Evolutionary conservation across 2,329 filamentous ascomycete genomes (phyloP).

Genomic region (Colletotrichum australisinense): DNA sequence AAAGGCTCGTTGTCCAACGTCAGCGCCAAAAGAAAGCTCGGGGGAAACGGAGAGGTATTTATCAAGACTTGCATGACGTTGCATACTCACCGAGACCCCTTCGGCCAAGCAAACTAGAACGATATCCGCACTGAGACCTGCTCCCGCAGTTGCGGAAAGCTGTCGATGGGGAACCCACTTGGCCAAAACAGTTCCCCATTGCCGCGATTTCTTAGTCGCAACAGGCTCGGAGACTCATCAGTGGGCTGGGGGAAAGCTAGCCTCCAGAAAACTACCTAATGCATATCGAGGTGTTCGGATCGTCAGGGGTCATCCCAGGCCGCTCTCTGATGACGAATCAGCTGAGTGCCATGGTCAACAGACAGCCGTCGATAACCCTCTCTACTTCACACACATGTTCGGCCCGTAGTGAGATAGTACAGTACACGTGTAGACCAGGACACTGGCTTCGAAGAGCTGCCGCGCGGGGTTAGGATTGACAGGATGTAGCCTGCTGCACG

Average conservation of each 20-base stretch:
- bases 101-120: background rate
- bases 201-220: background rate
- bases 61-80: constrained; percentile 8
- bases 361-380: background rate
- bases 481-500: background rate
- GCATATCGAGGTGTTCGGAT: background rate
- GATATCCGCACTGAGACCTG: background rate
- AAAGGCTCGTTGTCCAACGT: background rate
- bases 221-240: background rate
- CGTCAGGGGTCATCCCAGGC: constrained; percentile 20
- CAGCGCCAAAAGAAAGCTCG: background rate
- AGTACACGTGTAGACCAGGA: background rate
- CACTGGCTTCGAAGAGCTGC: background rate
- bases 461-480: background rate
- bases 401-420: background rate
- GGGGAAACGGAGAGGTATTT: constrained; percentile 21
- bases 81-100: background rate
- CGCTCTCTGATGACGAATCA: background rate
- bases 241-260: background rate
- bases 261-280: background rate
- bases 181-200: background rate
- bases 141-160: background rate
- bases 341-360: background rate
- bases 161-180: constrained; percentile 1
- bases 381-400: background rate